Percentiles rank a stretch among this genome's conserved stretches.
Conservation (phyloP, 2,329 filamentous ascomycete species). For the Aspergillus fischeri region DNA sequence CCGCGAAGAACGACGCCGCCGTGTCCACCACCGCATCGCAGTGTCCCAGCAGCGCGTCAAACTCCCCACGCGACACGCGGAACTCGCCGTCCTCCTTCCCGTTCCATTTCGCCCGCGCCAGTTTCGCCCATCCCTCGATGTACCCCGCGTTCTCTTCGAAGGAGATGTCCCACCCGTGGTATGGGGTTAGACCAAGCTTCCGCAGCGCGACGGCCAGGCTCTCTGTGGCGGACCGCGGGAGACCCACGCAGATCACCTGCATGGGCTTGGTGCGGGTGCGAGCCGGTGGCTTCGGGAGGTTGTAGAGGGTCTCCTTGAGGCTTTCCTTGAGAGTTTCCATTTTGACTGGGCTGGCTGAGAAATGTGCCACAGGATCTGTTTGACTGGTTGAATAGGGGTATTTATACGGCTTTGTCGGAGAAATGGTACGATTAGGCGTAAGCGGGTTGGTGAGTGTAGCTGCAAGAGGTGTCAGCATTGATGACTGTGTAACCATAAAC, state of each 20-base stretch:
- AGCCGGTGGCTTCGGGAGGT: constrained; percentile 1
- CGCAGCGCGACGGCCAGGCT: constrained; percentile 20
- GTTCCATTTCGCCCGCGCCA: constrained; percentile 10
- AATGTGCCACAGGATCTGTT: neutral
- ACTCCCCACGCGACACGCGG: constrained; percentile 13
- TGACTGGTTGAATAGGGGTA: neutral
- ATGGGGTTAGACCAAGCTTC: constrained; percentile 18
- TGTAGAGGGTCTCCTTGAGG: neutral
- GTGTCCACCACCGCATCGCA: constrained; percentile 28
- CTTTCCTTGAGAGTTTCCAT: neutral
- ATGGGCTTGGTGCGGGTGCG: constrained; percentile 13
- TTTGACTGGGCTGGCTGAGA: neutral
- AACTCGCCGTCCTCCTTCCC: constrained; percentile 10
- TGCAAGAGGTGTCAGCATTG: neutral
- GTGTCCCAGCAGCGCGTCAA: constrained; percentile 28
- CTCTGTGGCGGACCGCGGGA: constrained; percentile 22
- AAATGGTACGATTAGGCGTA: neutral
- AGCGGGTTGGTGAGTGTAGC: neutral
- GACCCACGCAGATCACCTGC: constrained; percentile 20
- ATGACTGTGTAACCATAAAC: neutral
- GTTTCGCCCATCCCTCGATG: neutral
- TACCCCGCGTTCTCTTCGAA: constrained; percentile 8
- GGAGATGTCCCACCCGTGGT: constrained; percentile 18
- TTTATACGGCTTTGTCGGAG: neutral
- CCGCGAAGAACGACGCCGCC: constrained; percentile 26